Evolutionary conservation across 2,329 filamentous ascomycete genomes (phyloP).

Genomic region (Stylonectria norvegica): DNA sequence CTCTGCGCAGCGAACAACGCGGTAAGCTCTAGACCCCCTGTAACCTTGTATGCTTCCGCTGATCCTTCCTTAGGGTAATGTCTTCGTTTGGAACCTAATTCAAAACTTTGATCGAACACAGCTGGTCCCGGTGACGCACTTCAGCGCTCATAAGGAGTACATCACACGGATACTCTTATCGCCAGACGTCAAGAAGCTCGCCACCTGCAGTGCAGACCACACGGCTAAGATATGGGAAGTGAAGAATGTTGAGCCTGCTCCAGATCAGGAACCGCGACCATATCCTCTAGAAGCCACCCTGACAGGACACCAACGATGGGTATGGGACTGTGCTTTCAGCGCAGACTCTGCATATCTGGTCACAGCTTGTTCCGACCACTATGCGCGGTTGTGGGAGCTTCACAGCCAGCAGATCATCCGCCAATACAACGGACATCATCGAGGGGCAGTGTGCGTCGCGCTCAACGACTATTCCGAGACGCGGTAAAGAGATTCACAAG

Average conservation of each 20-base stretch:
- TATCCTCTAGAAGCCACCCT: slow-evolving; percentile 84
- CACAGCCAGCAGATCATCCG: slow-evolving; percentile 83
- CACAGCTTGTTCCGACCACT: slow-evolving; percentile 90
- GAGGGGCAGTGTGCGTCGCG: slow-evolving; percentile 87
- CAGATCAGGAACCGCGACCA: slow-evolving; percentile 47
- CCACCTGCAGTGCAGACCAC: slow-evolving; percentile 91
- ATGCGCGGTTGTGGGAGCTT: slow-evolving; percentile 87
- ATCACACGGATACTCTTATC: slow-evolving; percentile 89
- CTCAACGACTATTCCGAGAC: slow-evolving; percentile 78
- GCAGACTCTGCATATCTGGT: slow-evolving; percentile 91
- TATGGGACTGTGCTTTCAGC: slow-evolving; percentile 95
- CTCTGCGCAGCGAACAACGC: slow-evolving; percentile 91
- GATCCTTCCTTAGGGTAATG: slow-evolving; percentile 67
- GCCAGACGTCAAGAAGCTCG: slow-evolving; percentile 89
- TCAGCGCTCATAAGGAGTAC: slow-evolving; percentile 87
- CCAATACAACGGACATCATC: slow-evolving; percentile 92
- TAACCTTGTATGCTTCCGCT: not conserved
- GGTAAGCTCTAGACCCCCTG: slow-evolving; percentile 46
- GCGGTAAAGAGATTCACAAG: slow-evolving; percentile 34
- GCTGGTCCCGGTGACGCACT: slow-evolving; percentile 81
- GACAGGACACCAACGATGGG: slow-evolving; percentile 89
- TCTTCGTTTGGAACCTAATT: slow-evolving; percentile 94
- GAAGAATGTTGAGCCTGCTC: slow-evolving; percentile 58
- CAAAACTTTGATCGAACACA: slow-evolving; percentile 79
- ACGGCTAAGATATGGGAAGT: slow-evolving; percentile 96